Evolutionary conservation across 2,329 filamentous ascomycete genomes (phyloP), one percentile per base, ranked within the genome.

Genomic region (Trichoderma gracile): DNA sequence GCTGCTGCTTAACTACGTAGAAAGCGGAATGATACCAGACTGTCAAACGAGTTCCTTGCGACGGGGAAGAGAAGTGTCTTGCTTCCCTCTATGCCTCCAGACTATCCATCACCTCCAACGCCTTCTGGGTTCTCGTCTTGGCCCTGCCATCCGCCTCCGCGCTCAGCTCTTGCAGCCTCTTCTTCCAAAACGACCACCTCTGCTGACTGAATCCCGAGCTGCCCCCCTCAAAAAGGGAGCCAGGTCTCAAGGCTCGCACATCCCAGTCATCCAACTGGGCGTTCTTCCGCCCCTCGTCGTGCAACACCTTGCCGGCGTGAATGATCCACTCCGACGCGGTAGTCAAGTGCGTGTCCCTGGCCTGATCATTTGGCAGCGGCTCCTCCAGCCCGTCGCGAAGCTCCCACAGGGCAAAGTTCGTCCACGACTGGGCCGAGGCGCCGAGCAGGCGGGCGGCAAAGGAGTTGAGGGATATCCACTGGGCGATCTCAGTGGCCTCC

Each of bases 401-500:
- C 59, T 72, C 68, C 71, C 72, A 73, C 60, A 75, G 65, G 58
- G 68, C 73, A 47, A 74, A 69, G 57, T 73, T 73, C 47, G 66
- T 66, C 68, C 72, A 74, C 12, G 55, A 15, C 25, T 67, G 63
- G 19, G 71, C 65, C 8, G 50, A 40, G n/a, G 66, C 55, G 65
- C 69, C 71, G 60, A 73, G 68, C 19, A 75, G 65, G 54, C 71
- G 74, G 25, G 75, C 75, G 54, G 70, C 69, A 50, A 77, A 75
- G 12, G 73, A 74, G 69, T 77, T 74, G 67, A 76, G 66, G 10
- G 71, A 73, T 38, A 72, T 66, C 73, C 73, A 77, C 56, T 71
- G 64, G 3, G 65, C 23, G 33, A 72, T 62, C 12, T 66, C 50
- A 40, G 43, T 61, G 21, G 68, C 64, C 47, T 73, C 68, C n/a